Percentiles rank a stretch among this genome's conserved stretches.
These are phyloP conservation scores for Candida glaebosa DNA, from an alignment of 805 yeast species.

Conservation along the genomic window DNA sequence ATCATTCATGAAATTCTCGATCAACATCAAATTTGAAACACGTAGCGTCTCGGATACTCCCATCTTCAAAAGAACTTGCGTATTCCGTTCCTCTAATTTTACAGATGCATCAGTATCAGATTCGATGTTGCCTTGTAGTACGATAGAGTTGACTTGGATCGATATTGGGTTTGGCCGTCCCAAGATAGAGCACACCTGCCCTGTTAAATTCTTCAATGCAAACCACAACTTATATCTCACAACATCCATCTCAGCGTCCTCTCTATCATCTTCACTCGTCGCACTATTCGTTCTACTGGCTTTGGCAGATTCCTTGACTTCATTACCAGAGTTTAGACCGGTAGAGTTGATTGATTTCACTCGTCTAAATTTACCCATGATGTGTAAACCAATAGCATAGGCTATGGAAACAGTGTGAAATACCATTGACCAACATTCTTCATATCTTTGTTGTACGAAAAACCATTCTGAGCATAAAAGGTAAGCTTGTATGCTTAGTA, in stretches of 20 bases:
- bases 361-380: constrained; percentile 28
- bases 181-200: constrained; percentile 47
- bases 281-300: neutral
- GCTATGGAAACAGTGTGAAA: constrained; percentile 49
- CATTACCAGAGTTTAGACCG: neutral
- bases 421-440: constrained; percentile 50
- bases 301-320: neutral
- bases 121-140: constrained; percentile 5
- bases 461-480: constrained; percentile 50
- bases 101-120: constrained; percentile 13
- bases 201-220: constrained; percentile 45
- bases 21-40: constrained; percentile 45
- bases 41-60: constrained; percentile 50
- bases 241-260: constrained; percentile 32
- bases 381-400: constrained; percentile 51
- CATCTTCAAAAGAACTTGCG: constrained; percentile 37
- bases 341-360: constrained; percentile 2
- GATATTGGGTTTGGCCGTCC: constrained; percentile 57
- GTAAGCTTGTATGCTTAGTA: constrained; percentile 46
- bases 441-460: constrained; percentile 46
- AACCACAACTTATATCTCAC: constrained; percentile 47
- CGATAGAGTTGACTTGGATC: constrained; percentile 29
- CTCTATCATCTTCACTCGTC: constrained; percentile 19
- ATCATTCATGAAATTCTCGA: constrained; percentile 49
- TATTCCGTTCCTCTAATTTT: constrained; percentile 17